Evolutionary conservation across 2,329 filamentous ascomycete genomes (phyloP).

Genomic region (Neonectria magnoliae): DNA sequence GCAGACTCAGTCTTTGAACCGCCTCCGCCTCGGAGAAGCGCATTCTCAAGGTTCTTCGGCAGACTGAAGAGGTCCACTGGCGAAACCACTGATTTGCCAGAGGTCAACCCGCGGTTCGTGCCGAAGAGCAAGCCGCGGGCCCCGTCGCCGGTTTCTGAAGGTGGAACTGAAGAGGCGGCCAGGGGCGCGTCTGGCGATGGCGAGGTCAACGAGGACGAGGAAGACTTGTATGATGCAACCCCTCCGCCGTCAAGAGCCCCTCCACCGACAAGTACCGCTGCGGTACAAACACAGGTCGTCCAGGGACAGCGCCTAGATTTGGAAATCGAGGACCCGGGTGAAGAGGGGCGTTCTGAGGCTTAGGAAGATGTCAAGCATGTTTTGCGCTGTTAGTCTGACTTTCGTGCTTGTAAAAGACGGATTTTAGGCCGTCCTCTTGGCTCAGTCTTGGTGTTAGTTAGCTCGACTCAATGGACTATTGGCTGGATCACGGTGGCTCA

Average conservation of each 20-base stretch:
- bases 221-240: slow-evolving; percentile 17
- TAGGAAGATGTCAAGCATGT: too few species aligned
- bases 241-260: not conserved
- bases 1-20: slow-evolving; percentile 25
- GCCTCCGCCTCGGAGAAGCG: slow-evolving; percentile 16
- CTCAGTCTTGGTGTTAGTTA: not conserved
- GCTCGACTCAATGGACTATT: not conserved
- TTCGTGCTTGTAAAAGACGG: not conserved
- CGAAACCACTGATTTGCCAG: slow-evolving; percentile 34
- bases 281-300: not conserved
- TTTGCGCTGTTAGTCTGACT: not conserved
- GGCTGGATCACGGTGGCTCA: slow-evolving; percentile 3
- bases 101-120: slow-evolving; percentile 28
- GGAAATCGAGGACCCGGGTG: not conserved
- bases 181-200: not conserved
- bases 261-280: not conserved
- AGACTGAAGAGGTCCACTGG: not conserved
- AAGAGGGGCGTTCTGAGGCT: not conserved
- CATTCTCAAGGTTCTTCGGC: slow-evolving; percentile 9
- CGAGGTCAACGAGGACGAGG: slow-evolving; percentile 2
- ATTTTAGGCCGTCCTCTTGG: not conserved
- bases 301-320: not conserved
- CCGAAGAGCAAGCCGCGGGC: slow-evolving; percentile 31
- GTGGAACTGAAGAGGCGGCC: not conserved
- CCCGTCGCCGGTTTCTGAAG: not conserved